A percentile compares a stretch with the other conserved stretches of the same genome.
Conservation (phyloP, 768 basidiomycete genomes). For the Amanita polypyramis region DNA sequence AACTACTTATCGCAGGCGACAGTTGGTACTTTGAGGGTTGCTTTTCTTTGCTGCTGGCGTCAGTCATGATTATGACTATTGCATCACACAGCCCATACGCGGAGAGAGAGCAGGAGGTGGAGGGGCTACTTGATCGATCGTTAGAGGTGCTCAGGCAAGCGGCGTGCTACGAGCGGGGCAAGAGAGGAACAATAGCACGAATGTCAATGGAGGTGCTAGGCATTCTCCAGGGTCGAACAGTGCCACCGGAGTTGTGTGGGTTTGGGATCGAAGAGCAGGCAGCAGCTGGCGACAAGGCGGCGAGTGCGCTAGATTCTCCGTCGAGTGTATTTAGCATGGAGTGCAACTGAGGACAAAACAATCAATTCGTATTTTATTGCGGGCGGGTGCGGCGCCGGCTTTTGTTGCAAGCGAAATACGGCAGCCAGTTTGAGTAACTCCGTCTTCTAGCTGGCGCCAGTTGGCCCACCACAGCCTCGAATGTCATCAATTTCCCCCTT, state of each 20-base stretch:
- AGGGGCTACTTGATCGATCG: slow-evolving; percentile 26
- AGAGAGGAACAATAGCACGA: slow-evolving; percentile 26
- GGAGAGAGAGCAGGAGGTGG: slow-evolving; percentile 26
- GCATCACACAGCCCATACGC: slow-evolving; percentile 29
- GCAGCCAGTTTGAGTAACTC: slow-evolving; percentile 2
- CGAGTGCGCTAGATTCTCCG: background rate
- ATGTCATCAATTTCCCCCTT: slow-evolving; percentile 2
- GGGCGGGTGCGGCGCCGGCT: too few species aligned
- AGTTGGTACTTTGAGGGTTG: slow-evolving; percentile 34
- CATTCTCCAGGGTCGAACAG: background rate
- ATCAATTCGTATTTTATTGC: background rate
- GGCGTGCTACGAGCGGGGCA: slow-evolving; percentile 22
- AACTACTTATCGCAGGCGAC: slow-evolving; percentile 19
- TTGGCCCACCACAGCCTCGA: slow-evolving; percentile 6
- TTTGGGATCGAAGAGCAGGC: background rate
- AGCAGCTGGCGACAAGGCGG: background rate
- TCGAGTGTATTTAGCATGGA: background rate
- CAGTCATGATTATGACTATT: slow-evolving; percentile 33
- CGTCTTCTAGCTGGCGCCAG: slow-evolving; percentile 2
- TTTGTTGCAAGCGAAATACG: too few species aligned
- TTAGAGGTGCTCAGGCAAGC: slow-evolving; percentile 25
- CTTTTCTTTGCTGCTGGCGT: slow-evolving; percentile 35
- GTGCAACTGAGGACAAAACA: background rate
- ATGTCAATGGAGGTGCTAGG: slow-evolving; percentile 29
- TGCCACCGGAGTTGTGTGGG: background rate